These are phyloP conservation scores for Haplographium delicatum DNA, from an alignment of 495 filamentous ascomycete species.

Conservation along the genomic window DNA sequence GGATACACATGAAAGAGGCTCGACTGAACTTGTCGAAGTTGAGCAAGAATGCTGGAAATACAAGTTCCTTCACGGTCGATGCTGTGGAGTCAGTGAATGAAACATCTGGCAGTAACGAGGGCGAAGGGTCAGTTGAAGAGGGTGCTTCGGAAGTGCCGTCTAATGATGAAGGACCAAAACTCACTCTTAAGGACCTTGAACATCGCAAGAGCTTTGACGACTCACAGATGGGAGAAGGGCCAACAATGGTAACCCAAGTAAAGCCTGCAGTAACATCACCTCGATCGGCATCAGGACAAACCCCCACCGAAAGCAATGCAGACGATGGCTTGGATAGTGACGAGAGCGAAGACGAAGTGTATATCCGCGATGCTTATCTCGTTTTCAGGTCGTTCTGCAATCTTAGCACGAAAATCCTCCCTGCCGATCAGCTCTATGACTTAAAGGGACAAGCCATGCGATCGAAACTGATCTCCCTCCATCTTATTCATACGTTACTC, in stretches of 20 bases:
- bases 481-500: slow-evolving; percentile 88
- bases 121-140: slow-evolving; percentile 36
- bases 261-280: slow-evolving; percentile 48
- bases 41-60: slow-evolving; percentile 30
- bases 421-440: slow-evolving; percentile 87
- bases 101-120: slow-evolving; percentile 38
- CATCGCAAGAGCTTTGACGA: slow-evolving; percentile 92
- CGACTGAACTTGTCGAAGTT: slow-evolving; percentile 45
- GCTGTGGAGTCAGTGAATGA: slow-evolving; percentile 29
- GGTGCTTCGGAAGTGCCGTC: slow-evolving; percentile 45
- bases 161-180: slow-evolving; percentile 61
- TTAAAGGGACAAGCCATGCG: slow-evolving; percentile 92
- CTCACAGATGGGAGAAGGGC: slow-evolving; percentile 81
- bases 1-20: slow-evolving; percentile 82
- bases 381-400: slow-evolving; percentile 98
- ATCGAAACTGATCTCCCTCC: slow-evolving; percentile 90
- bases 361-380: slow-evolving; percentile 91
- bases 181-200: slow-evolving; percentile 94
- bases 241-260: slow-evolving; percentile 85
- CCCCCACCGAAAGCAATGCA: slow-evolving; percentile 41
- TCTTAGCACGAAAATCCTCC: slow-evolving; percentile 83
- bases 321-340: slow-evolving; percentile 51
- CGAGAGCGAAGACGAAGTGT: slow-evolving; percentile 94
- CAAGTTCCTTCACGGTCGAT: slow-evolving; percentile 29
- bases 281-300: slow-evolving; percentile 55